Base-by-base conservation (phyloP, 2,329 filamentous ascomycete genomes). In the Cercospora zeae-maydis region DNA sequence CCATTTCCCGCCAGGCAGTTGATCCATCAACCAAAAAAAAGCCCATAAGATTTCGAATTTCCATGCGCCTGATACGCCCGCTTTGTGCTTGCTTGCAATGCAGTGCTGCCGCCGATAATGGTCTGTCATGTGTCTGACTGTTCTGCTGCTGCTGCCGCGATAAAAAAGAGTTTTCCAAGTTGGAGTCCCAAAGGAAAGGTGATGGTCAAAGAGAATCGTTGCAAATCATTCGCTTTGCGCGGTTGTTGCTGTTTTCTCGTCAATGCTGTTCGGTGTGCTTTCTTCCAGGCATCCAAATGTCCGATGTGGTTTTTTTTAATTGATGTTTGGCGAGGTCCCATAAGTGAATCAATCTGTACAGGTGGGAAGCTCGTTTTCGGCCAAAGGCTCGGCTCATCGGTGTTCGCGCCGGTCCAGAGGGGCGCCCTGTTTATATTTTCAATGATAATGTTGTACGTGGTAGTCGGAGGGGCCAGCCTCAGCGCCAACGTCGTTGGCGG, bases 401-500 rank as follows among this genome's bases (percentile, higher is more conserved):
- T 27, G 24, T 27, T 27, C 24, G 24, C 24, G 39, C 39, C 39
- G 16, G 19, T 45, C 39, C 39, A 45, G 24, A 24, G 24, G 47
- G 47, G 8, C n/a, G 10, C 27, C 19, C 8, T 31, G 8, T 3
- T 51, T 14, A 24, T n/a, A 3, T 14, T 51, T 11, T 45, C 39
- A 45, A 19, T 45, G 39, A 16, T 58, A 61, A 7, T 66, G 58
- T 49, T 66, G 64, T 8, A 63, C 30, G 34, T 64, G 37, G n/a
- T 59, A 66, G 36, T 62, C 61, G 14, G 67, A 67, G 63, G 66
- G 62, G 51, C 64, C 66, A 59, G 62, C 66, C 64, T 61, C 66
- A 34, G 63, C 51, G 52, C 59, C 63, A 54, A 62, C 52, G 58
- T 67, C 59, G 57, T 65, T 63, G 52, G 57, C 58, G 24, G 67